phyloP scores from a whole-genome alignment of 805 yeast species.

The Jamesozyma piceae region DNA sequence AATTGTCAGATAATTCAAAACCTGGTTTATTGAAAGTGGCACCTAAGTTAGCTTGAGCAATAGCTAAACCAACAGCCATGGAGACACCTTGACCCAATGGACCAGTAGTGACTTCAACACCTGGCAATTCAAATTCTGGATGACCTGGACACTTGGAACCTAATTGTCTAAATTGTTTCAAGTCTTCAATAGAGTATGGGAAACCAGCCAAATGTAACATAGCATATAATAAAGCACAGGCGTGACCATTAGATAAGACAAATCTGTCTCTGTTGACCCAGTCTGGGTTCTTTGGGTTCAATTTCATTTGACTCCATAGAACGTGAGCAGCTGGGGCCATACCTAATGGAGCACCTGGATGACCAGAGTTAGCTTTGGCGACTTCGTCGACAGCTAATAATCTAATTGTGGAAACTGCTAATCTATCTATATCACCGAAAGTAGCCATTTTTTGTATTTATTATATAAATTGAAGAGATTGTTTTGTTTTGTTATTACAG shows the following conservation, averaged over 20 bases:
- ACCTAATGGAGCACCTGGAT: constrained; percentile 99
- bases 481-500: neutral
- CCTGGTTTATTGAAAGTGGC: constrained; percentile 90
- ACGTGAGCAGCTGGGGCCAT: constrained; percentile 93
- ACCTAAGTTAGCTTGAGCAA: constrained; percentile 86
- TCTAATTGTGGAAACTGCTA: constrained; percentile 82
- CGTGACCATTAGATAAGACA: constrained; percentile 93
- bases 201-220: constrained; percentile 81
- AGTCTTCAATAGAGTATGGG: constrained; percentile 70
- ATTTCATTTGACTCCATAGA: constrained; percentile 67
- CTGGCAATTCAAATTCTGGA: constrained; percentile 87
- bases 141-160: constrained; percentile 94
- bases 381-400: constrained; percentile 81
- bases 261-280: constrained; percentile 96
- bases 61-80: constrained; percentile 93
- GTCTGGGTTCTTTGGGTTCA: constrained; percentile 83
- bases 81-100: constrained; percentile 97
- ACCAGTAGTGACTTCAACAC: constrained; percentile 96
- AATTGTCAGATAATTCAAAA: constrained; percentile 59
- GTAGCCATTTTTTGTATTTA: constrained; percentile 17
- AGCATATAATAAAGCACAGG: constrained; percentile 81
- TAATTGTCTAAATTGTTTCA: constrained; percentile 83
- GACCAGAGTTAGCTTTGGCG: constrained; percentile 86
- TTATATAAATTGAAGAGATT: too few species aligned
- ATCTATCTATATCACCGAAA: constrained; percentile 51